A percentile compares a stretch with the other conserved stretches of the same genome.
Evolutionary conservation across 176 grass and related monocot species (phyloP).

Genomic region (Alloteropsis semialata): DNA sequence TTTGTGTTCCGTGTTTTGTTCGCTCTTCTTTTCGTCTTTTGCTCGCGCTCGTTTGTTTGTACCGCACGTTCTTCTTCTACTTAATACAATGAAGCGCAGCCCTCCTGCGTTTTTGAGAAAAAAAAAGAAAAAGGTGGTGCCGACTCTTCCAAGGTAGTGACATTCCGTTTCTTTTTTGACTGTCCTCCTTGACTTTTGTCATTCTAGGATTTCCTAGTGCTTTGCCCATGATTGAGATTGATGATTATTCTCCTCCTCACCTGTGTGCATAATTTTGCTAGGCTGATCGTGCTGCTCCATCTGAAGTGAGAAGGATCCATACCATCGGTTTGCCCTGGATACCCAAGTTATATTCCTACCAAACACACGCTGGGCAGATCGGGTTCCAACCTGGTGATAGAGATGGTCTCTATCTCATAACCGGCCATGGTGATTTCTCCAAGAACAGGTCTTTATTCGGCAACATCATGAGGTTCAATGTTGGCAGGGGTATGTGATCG

Average conservation of each 20-base stretch:
- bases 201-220: background rate
- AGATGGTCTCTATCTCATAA: slow-evolving; percentile 77
- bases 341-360: slow-evolving; percentile 14
- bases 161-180: too few relatives aligned
- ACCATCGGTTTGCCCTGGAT: slow-evolving; percentile 60
- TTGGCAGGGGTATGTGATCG: slow-evolving; percentile 10
- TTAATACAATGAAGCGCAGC: too few relatives aligned
- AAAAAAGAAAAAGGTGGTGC: background rate
- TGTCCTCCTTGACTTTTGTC: background rate
- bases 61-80: too few relatives aligned
- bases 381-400: slow-evolving; percentile 58
- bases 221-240: too few relatives aligned
- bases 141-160: background rate
- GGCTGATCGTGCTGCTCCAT: slow-evolving; percentile 51
- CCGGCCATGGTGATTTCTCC: slow-evolving; percentile 77
- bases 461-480: slow-evolving; percentile 74
- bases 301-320: slow-evolving; percentile 67
- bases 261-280: background rate
- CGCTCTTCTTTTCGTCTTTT: too few relatives aligned
- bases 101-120: too few relatives aligned
- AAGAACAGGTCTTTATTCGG: slow-evolving; percentile 66
- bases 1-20: too few relatives aligned
- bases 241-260: background rate
- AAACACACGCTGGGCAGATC: slow-evolving; percentile 69
- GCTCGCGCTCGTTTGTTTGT: too few relatives aligned